Percentiles rank a stretch among this genome's conserved stretches.
These are phyloP conservation scores for Panellus pusillus DNA, from an alignment of 768 basidiomycete species.

Conservation along the genomic window DNA sequence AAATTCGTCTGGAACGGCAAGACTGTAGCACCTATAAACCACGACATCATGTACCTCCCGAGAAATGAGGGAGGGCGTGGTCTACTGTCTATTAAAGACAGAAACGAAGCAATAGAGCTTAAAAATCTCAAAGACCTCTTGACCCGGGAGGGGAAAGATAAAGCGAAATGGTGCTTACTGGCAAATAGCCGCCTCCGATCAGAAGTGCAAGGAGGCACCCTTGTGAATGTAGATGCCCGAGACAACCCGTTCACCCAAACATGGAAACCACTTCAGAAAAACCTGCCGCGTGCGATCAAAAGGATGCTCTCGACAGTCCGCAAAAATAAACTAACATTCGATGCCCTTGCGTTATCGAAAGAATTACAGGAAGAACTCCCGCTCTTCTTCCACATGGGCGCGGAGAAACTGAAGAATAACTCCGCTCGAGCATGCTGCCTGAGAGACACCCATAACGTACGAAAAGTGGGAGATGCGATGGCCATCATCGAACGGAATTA, in stretches of 20 bases:
- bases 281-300: conserved; percentile 17
- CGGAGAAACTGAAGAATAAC: neutral
- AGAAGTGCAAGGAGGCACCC: neutral
- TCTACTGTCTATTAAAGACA: neutral
- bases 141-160: neutral
- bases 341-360: conserved; percentile 13
- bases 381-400: conserved; percentile 32
- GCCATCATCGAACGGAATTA: neutral
- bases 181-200: conserved; percentile 26
- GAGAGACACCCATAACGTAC: neutral
- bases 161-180: conserved; percentile 30
- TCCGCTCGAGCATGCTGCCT: neutral
- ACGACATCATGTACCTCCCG: neutral
- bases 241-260: conserved; percentile 28
- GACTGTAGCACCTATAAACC: neutral
- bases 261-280: conserved; percentile 20
- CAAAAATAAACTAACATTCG: conserved; percentile 19
- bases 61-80: neutral
- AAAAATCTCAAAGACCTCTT: conserved; percentile 26
- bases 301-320: conserved; percentile 23
- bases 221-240: neutral
- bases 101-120: neutral
- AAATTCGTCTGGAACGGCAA: conserved; percentile 21
- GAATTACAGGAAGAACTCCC: conserved; percentile 22
- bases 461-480: neutral